A percentile compares a stretch with the other conserved stretches of the same genome.
Conservation (phyloP, 1,284 basidiomycete species). For the Rhizoctonia solani region DNA sequence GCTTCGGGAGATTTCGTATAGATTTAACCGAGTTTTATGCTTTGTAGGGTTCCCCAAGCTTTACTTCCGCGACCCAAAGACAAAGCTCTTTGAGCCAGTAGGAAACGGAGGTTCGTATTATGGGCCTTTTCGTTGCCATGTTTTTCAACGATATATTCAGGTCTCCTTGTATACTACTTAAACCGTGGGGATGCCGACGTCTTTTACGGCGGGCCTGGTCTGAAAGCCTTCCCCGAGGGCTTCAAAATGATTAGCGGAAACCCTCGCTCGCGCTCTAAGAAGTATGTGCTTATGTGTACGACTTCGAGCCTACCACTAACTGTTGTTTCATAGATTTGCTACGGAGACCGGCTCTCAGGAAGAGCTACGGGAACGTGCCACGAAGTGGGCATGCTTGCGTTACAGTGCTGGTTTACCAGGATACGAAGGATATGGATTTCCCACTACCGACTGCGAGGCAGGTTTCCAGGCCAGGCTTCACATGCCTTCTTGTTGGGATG, state of each 20-base stretch:
- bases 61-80: conserved; percentile 50
- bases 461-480: conserved; percentile 44
- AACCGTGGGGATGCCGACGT: conserved; percentile 10
- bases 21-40: no score
- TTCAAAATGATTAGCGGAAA: conserved; percentile 54
- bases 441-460: conserved; percentile 52
- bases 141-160: conserved; percentile 10
- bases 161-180: conserved; percentile 35
- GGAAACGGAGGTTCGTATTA: conserved; percentile 31
- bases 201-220: conserved; percentile 39
- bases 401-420: conserved; percentile 43
- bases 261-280: conserved; percentile 36
- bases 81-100: conserved; percentile 45
- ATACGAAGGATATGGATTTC: conserved; percentile 47
- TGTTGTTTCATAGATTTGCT: background rate
- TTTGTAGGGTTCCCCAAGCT: conserved; percentile 50
- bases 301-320: background rate
- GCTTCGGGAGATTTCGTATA: background rate
- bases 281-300: background rate
- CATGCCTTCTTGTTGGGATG: conserved; percentile 57
- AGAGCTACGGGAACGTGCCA: conserved; percentile 51
- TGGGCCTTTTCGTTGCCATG: background rate
- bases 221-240: conserved; percentile 46
- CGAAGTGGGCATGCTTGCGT: conserved; percentile 51
- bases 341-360: conserved; percentile 31